Percentiles rank a stretch among this genome's conserved stretches.
Evolutionary conservation across 495 filamentous ascomycete genomes (phyloP).

Genomic region (Tuber indicum): DNA sequence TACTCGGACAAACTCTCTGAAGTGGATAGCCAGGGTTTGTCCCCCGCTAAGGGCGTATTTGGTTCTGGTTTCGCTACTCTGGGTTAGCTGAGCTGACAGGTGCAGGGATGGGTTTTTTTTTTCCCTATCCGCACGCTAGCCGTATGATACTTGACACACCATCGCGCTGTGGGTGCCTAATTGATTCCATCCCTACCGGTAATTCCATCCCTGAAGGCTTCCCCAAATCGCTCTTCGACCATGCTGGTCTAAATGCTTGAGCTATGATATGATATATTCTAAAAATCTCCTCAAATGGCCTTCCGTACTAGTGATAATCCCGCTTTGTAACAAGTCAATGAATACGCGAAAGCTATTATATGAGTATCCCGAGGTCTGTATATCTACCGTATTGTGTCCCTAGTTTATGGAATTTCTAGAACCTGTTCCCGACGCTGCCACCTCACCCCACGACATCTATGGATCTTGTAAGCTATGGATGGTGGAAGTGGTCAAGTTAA

Average conservation of each 20-base stretch:
- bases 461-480: not conserved
- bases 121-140: too few species aligned
- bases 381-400: not conserved
- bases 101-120: too few species aligned
- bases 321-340: not conserved
- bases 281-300: not conserved
- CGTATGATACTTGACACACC: too few species aligned
- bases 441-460: too few species aligned
- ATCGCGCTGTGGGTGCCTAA: not conserved
- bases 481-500: not conserved
- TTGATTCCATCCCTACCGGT: not conserved
- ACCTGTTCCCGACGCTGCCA: not conserved
- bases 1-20: too few species aligned
- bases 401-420: not conserved
- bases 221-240: not conserved
- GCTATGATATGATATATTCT: not conserved
- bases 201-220: not conserved
- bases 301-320: not conserved
- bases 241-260: not conserved
- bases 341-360: not conserved
- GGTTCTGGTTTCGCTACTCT: too few species aligned
- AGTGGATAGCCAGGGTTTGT: too few species aligned
- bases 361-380: not conserved
- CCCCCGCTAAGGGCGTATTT: too few species aligned
- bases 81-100: too few species aligned